A percentile compares a stretch with the other conserved stretches of the same genome.
Evolutionary conservation across 495 filamentous ascomycete species (phyloP).

Genomic region (Xylaria telfairii): DNA sequence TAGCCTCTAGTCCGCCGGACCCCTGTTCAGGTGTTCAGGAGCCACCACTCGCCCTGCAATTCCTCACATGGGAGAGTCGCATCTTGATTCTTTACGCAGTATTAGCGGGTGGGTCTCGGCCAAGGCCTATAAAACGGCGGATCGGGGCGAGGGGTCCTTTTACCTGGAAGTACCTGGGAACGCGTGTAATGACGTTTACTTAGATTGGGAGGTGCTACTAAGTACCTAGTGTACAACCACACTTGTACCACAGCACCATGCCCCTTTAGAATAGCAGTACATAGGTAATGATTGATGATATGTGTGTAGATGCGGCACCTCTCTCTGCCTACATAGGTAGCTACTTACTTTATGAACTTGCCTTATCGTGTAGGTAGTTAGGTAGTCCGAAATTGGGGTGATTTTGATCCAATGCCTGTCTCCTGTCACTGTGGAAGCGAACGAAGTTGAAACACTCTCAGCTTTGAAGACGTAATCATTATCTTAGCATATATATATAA

Average conservation of each 20-base stretch:
- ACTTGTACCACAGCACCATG: not conserved
- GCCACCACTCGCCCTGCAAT: slow-evolving; percentile 14
- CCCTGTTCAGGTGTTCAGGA: slow-evolving; percentile 13
- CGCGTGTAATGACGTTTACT: not conserved
- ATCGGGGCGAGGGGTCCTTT: slow-evolving; percentile 9
- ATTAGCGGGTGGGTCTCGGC: not conserved
- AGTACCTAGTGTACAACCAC: not conserved
- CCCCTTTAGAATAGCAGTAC: not conserved
- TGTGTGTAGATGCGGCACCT: not conserved
- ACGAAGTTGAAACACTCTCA: slow-evolving; percentile 1
- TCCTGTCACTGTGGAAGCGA: not conserved
- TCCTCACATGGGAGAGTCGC: slow-evolving; percentile 1
- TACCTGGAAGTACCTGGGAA: not conserved
- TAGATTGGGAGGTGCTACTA: not conserved
- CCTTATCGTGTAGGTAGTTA: too few relatives aligned
- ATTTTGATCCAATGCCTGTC: not conserved
- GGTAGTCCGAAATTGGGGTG: not conserved
- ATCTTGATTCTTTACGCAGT: not conserved
- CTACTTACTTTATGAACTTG: too few relatives aligned
- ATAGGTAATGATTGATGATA: too few relatives aligned
- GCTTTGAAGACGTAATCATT: slow-evolving; percentile 1
- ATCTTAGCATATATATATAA: not conserved
- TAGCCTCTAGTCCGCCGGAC: not conserved
- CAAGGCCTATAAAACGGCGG: not conserved
- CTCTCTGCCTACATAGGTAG: too few relatives aligned